Evolutionary conservation across 441 rosid genomes (phyloP).

Genomic region (Omphalea diandra): DNA sequence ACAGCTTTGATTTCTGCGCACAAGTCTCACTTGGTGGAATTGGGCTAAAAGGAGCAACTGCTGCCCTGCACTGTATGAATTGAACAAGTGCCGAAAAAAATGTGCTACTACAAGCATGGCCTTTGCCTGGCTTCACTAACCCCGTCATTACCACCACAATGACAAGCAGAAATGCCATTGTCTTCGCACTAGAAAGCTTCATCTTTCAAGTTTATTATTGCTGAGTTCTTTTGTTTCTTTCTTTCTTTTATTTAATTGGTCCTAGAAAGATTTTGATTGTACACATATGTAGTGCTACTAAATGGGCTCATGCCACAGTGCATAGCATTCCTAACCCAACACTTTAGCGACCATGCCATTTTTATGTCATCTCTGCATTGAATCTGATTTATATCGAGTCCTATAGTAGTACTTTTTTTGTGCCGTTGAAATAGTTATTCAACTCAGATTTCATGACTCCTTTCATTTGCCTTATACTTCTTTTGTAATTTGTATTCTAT

Average conservation of each 20-base stretch:
- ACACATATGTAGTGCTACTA: slow-evolving; percentile 19
- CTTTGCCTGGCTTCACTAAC: slow-evolving; percentile 32
- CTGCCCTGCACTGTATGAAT: slow-evolving; percentile 84
- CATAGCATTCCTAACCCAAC: slow-evolving; percentile 22
- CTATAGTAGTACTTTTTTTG: background rate
- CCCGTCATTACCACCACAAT: slow-evolving; percentile 36
- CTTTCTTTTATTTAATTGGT: background rate
- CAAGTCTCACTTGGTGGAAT: slow-evolving; percentile 78
- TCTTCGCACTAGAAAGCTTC: slow-evolving; percentile 24
- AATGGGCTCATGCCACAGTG: slow-evolving; percentile 20
- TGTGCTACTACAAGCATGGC: slow-evolving; percentile 61
- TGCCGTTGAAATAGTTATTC: slow-evolving; percentile 18
- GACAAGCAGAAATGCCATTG: slow-evolving; percentile 24
- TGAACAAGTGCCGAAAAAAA: slow-evolving; percentile 83
- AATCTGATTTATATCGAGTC: slow-evolving; percentile 6
- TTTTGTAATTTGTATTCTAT: too few species aligned
- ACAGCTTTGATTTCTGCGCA: slow-evolving; percentile 69
- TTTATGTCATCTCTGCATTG: slow-evolving; percentile 17
- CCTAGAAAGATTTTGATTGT: background rate
- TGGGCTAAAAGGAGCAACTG: slow-evolving; percentile 83
- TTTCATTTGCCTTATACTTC: background rate
- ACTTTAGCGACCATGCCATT: slow-evolving; percentile 25
- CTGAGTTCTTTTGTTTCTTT: too few species aligned
- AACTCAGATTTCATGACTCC: slow-evolving; percentile 28
- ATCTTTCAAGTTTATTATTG: slow-evolving; percentile 7